These are phyloP conservation scores for Yarrowia sp. DNA, from an alignment of 805 yeast species.

Conservation along the genomic window DNA sequence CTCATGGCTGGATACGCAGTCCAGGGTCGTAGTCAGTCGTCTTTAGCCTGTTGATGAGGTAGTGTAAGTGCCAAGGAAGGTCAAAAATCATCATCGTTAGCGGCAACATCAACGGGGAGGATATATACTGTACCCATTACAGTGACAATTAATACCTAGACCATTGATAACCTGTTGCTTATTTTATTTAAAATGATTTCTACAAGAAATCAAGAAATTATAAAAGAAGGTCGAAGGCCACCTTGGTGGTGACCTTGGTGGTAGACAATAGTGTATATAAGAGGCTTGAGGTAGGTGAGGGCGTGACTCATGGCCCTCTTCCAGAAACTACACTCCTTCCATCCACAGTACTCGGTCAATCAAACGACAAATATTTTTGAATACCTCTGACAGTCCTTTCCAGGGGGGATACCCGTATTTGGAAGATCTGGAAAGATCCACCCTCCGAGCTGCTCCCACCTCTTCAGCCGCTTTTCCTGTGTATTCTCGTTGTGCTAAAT, in stretches of 20 bases:
- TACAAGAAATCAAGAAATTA: too few species aligned
- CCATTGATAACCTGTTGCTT: too few species aligned
- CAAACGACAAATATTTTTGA: background rate
- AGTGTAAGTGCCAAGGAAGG: too few species aligned
- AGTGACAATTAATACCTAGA: too few species aligned
- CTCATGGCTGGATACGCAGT: too few species aligned
- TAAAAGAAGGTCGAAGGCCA: background rate
- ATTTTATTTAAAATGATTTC: too few species aligned
- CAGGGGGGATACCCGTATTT: background rate
- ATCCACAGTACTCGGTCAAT: background rate
- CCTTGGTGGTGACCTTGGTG: slow-evolving; percentile 19
- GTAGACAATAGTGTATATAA: background rate
- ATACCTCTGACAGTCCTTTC: background rate
- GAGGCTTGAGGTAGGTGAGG: too few species aligned
- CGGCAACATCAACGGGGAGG: too few species aligned
- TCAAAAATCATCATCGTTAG: too few species aligned
- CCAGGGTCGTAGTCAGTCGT: too few species aligned
- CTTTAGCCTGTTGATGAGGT: too few species aligned
- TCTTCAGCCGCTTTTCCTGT: background rate
- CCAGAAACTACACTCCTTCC: background rate
- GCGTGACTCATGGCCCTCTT: background rate
- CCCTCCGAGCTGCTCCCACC: background rate
- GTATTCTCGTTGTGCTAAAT: background rate
- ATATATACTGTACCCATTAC: too few species aligned
- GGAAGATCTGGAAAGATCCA: background rate